Percentiles rank a stretch among this genome's conserved stretches.
phyloP scores from a whole-genome alignment of 257 asterid species.

The Linaria vulgaris region DNA sequence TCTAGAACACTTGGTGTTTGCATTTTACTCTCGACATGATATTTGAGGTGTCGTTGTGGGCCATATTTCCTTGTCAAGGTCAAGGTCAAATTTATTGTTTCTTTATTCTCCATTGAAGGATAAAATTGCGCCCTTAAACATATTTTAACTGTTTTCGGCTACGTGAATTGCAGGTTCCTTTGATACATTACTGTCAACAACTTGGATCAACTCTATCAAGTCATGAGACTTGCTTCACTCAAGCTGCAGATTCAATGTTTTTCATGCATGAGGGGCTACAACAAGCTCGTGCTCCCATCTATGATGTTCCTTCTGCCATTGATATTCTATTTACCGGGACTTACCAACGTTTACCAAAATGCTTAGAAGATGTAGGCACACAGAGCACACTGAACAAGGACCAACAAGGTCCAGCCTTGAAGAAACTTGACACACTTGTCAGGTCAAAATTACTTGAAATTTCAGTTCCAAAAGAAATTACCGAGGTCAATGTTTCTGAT shows the following conservation, averaged over 20 bases:
- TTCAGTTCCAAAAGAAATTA: slow-evolving; percentile 79
- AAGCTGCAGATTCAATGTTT: slow-evolving; percentile 98
- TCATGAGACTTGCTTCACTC: slow-evolving; percentile 95
- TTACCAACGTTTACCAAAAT: slow-evolving; percentile 85
- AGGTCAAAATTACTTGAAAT: slow-evolving; percentile 83
- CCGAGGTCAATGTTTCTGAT: slow-evolving; percentile 70
- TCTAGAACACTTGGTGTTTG: too few species aligned
- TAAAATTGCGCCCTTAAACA: neutral
- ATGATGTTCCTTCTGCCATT: slow-evolving; percentile 94
- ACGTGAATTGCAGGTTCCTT: slow-evolving; percentile 75
- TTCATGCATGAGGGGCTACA: slow-evolving; percentile 99
- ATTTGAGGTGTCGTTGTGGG: slow-evolving; percentile 1
- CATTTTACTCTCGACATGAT: neutral
- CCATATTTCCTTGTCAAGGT: neutral
- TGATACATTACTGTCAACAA: slow-evolving; percentile 88
- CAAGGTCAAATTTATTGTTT: slow-evolving; percentile 2
- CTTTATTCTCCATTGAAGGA: slow-evolving; percentile 19
- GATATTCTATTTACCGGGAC: slow-evolving; percentile 87
- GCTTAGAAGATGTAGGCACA: slow-evolving; percentile 82
- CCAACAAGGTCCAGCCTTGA: slow-evolving; percentile 78
- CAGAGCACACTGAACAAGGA: slow-evolving; percentile 66
- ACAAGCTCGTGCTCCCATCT: slow-evolving; percentile 97
- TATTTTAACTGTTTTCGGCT: slow-evolving; percentile 23
- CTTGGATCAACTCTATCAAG: slow-evolving; percentile 86
- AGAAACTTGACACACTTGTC: slow-evolving; percentile 82